Evolutionary conservation across 2,329 filamentous ascomycete species (phyloP), one percentile per base, ranked within the genome.

Genomic region (Amylocarpus encephaloides): DNA sequence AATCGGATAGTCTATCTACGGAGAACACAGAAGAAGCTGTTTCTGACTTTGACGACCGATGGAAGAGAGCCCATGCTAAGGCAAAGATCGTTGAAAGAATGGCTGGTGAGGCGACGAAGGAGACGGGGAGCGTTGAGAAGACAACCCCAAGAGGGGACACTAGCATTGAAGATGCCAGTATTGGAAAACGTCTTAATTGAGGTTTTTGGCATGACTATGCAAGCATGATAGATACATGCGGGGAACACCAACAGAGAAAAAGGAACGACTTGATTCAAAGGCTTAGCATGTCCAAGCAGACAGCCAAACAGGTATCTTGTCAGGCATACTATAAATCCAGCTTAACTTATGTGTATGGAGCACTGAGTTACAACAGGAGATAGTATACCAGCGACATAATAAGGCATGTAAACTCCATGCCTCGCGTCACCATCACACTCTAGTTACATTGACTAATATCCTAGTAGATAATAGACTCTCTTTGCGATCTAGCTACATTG

Each of bases 1-100:
- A 95, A 66, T 83, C 85, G 0, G 82, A 82, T 5, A 92, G 83
- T 1, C 70, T 96, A 39, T 83, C 83, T 13, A 91, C 83, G 16
- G 77, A 84, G 52, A 98, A 98, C 65, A 85, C 80, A 4, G 92
- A 97, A 64, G 88, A 95, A 42, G 84, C 85, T 0, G 90, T 98
- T 18, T 85, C 86, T 45, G 91, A 96, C 62, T 91, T 95, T 63
- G 93, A 98, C 62, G 88, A 96, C 66, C 77, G 91, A 11, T 65
- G 95, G 35, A 93, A 91, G 70, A 80, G 88, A 56, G 92, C 90
- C 3, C 79, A 82, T 59, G 86, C 86, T 2, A 96, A 95, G 66
- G 79, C 80, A 1, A 95, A 92, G 69, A 78, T 98, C 42, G 82
- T 97, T 40, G 86, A 93, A 67, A 83, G 83, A 53, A 82, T 88